These are phyloP conservation scores for Corylus americana DNA, from an alignment of 306 rosid species.

Conservation along the genomic window DNA sequence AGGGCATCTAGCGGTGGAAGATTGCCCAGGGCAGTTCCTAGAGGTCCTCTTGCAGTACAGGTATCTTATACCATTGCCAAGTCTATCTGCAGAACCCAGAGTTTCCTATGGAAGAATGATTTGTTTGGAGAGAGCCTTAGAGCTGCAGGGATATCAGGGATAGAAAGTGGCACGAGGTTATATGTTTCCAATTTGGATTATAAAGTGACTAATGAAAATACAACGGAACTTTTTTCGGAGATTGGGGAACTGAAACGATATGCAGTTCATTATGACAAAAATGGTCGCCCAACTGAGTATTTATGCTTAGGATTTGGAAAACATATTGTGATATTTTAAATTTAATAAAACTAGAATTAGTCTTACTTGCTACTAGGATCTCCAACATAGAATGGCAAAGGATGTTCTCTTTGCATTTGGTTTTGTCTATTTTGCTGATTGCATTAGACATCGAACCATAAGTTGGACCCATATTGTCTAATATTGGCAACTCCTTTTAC, in stretches of 20 bases:
- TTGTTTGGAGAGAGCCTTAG: constrained; percentile 91
- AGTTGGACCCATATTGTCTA: not conserved
- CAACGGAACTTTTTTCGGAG: constrained; percentile 95
- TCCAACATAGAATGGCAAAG: too few species aligned
- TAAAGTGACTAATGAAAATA: constrained; percentile 96
- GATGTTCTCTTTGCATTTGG: too few species aligned
- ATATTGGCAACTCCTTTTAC: not conserved
- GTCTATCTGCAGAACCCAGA: constrained; percentile 83
- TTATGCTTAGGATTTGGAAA: not conserved
- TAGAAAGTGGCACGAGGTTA: constrained; percentile 85
- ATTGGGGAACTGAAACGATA: constrained; percentile 83
- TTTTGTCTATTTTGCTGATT: too few species aligned
- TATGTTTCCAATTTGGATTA: constrained; percentile 93
- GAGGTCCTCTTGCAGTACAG: constrained; percentile 68
- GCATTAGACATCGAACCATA: too few species aligned
- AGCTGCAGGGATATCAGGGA: constrained; percentile 93
- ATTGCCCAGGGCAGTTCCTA: constrained; percentile 54
- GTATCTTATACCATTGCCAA: constrained; percentile 82
- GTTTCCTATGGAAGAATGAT: constrained; percentile 85
- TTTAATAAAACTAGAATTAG: not conserved
- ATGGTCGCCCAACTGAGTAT: constrained; percentile 83
- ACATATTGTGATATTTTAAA: too few species aligned
- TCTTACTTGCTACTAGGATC: not conserved
- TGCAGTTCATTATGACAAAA: constrained; percentile 89
- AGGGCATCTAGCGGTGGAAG: constrained; percentile 58